Evolutionary conservation across 805 yeast genomes (phyloP).

Genomic region (Candida lessepsii): DNA sequence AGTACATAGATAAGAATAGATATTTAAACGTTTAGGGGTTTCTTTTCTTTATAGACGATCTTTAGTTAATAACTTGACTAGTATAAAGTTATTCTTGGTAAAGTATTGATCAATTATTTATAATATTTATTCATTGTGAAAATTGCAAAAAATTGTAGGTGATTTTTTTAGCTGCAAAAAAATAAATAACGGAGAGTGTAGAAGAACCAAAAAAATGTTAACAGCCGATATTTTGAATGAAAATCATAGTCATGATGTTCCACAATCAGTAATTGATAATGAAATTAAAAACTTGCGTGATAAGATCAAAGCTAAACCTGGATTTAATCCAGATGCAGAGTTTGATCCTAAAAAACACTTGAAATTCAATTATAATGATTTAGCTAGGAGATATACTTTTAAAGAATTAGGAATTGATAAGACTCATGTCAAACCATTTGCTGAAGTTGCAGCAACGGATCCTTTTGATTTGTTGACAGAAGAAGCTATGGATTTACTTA

Average conservation of each 20-base stretch:
- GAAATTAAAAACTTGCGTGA: conserved; percentile 6
- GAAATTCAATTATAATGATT: conserved; percentile 21
- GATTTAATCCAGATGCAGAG: conserved; percentile 10
- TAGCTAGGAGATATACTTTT: conserved; percentile 32
- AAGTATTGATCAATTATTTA: too few relatives aligned
- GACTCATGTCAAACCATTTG: conserved; percentile 30
- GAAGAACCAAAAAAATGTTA: conserved; percentile 9
- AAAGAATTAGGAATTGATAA: conserved; percentile 32
- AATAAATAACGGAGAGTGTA: too few relatives aligned
- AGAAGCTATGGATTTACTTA: conserved; percentile 28
- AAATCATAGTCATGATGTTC: conserved; percentile 8
- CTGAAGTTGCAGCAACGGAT: conserved; percentile 31
- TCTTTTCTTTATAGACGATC: too few relatives aligned
- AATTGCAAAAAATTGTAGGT: not conserved
- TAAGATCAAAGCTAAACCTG: conserved; percentile 8
- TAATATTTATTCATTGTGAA: too few relatives aligned
- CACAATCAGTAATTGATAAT: conserved; percentile 7
- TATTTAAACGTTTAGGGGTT: not conserved
- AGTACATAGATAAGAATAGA: conserved; percentile 1
- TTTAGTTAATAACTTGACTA: too few relatives aligned
- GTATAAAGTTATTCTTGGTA: too few relatives aligned
- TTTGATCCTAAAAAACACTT: conserved; percentile 16
- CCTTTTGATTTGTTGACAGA: conserved; percentile 28
- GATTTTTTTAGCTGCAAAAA: not conserved
- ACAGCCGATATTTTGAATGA: conserved; percentile 10